A percentile compares a stretch with the other conserved stretches of the same genome.
These are phyloP conservation scores for Coelastrella sp. DNA, from an alignment of 139 green algal species.

Conservation along the genomic window DNA sequence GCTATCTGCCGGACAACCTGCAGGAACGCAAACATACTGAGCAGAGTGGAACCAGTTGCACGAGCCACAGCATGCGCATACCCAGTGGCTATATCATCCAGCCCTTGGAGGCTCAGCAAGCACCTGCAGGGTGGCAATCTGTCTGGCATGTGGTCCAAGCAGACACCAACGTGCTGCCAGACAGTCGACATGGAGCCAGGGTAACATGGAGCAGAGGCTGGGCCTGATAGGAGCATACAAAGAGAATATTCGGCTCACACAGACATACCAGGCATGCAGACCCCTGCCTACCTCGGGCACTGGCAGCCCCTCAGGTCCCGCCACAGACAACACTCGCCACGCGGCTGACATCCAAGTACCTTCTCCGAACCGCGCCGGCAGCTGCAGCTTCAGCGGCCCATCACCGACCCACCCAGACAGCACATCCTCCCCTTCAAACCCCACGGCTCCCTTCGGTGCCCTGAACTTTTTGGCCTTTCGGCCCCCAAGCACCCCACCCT, in stretches of 20 bases:
- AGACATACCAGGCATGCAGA: too few relatives aligned
- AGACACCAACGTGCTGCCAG: too few relatives aligned
- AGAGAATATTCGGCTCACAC: too few relatives aligned
- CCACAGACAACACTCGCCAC: constrained; percentile 85
- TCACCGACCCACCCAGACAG: constrained; percentile 42
- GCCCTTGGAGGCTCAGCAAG: too few relatives aligned
- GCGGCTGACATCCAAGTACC: constrained; percentile 89
- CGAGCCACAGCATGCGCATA: neutral
- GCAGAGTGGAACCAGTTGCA: too few relatives aligned
- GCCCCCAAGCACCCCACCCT: neutral
- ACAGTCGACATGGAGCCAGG: too few relatives aligned
- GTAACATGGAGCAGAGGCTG: too few relatives aligned
- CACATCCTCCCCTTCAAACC: constrained; percentile 81
- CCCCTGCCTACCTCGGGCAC: constrained; percentile 31
- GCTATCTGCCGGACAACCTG: constrained; percentile 88
- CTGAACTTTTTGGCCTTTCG: neutral
- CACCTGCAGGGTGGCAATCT: too few relatives aligned
- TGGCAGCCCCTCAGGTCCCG: constrained; percentile 77
- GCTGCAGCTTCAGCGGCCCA: constrained; percentile 71
- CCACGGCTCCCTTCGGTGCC: neutral
- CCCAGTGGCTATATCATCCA: too few relatives aligned
- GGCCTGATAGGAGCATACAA: too few relatives aligned
- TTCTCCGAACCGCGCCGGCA: constrained; percentile 73
- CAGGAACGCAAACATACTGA: neutral
- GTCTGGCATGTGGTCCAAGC: too few relatives aligned